phyloP scores from a whole-genome alignment of 2,329 filamentous ascomycete genomes.

The Exutisphaerella laricina region DNA sequence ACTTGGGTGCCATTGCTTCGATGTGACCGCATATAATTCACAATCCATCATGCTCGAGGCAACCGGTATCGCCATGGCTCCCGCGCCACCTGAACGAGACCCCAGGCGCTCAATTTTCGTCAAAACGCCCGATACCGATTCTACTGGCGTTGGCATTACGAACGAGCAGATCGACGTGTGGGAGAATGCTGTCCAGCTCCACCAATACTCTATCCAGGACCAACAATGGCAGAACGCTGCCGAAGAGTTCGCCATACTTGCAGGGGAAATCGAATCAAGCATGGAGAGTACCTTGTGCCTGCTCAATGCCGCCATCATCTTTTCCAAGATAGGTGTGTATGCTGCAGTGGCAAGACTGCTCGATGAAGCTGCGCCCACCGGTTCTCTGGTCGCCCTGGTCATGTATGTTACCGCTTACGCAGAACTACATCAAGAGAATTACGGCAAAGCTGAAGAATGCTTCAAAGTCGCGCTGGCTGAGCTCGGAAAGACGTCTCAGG shows the following conservation, averaged over 20 bases:
- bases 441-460: conserved; percentile 13
- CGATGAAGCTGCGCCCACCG: conserved; percentile 12
- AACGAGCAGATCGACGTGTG: conserved; percentile 13
- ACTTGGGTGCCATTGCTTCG: not conserved
- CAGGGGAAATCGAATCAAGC: conserved; percentile 7
- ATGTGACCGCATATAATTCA: not conserved
- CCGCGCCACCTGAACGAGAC: conserved; percentile 1
- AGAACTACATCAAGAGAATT: conserved; percentile 19
- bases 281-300: conserved; percentile 15
- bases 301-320: conserved; percentile 27
- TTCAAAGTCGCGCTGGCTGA: conserved; percentile 14
- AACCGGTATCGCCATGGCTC: not conserved
- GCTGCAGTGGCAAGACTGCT: conserved; percentile 16
- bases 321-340: conserved; percentile 24
- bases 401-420: conserved; percentile 26
- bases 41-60: not conserved
- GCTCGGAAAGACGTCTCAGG: conserved; percentile 7
- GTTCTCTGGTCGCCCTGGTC: conserved; percentile 13
- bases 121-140: not conserved
- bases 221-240: conserved; percentile 27
- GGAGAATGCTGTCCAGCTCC: conserved; percentile 30
- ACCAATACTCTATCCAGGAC: conserved; percentile 14
- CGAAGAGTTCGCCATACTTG: conserved; percentile 20
- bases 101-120: not conserved
- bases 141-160: not conserved